These are phyloP conservation scores for Termitomyces sp. DNA, from an alignment of 768 basidiomycete species.

Conservation along the genomic window DNA sequence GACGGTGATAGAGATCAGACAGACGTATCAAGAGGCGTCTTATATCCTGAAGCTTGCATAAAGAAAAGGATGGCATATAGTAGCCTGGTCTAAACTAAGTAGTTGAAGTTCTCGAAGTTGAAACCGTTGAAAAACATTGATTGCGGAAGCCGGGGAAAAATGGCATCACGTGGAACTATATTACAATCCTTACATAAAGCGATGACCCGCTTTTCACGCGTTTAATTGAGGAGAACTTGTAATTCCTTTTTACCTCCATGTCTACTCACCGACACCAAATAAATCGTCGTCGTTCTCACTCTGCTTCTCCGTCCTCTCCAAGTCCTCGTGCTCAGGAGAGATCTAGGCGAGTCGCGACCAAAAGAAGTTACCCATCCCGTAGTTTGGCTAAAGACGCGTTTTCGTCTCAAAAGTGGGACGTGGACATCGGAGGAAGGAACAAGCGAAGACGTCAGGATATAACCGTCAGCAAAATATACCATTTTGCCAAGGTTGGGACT, in stretches of 20 bases:
- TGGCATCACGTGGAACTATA: slow-evolving; percentile 7
- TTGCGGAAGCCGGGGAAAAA: background rate
- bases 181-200: slow-evolving; percentile 6
- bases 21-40: no score
- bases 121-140: no score
- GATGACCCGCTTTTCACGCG: slow-evolving; percentile 4
- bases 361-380: slow-evolving; percentile 45
- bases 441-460: slow-evolving; percentile 51
- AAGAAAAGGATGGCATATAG: no score
- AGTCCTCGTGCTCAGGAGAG: slow-evolving; percentile 30
- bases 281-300: slow-evolving; percentile 53
- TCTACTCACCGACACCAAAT: slow-evolving; percentile 30
- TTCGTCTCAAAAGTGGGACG: slow-evolving; percentile 45
- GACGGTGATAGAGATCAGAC: no score
- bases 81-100: no score
- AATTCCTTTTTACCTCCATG: slow-evolving; percentile 15
- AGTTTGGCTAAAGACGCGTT: slow-evolving; percentile 25
- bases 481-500: background rate
- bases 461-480: slow-evolving; percentile 33
- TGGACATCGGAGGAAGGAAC: slow-evolving; percentile 49
- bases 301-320: slow-evolving; percentile 38
- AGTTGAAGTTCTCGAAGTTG: no score
- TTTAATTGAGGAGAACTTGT: background rate
- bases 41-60: no score
- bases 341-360: slow-evolving; percentile 40